Evolutionary conservation across 1,284 basidiomycete species (phyloP), one percentile per base, ranked within the genome.

Genomic region (Omphalotus olearius): DNA sequence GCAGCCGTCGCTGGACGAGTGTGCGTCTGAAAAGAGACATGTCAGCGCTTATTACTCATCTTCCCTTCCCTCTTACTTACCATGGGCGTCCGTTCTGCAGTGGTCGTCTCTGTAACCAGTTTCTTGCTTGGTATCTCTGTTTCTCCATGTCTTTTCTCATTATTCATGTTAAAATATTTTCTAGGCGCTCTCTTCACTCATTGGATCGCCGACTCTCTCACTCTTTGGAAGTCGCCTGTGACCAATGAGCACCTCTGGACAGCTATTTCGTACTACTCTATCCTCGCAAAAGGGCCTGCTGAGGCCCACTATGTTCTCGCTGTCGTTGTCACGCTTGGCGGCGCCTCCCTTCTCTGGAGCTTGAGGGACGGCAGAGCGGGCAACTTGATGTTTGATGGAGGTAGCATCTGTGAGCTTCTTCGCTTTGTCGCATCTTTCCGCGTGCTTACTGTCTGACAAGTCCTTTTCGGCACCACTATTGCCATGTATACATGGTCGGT

Each of bases 321-420:
- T 14, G 69, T 70, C 14, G 68, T 89, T 38, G 76, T 82, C 33
- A 40, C 71, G 4, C 66, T 83, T 18, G 88, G 88, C 4, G 85
- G 71, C 2, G 65, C 72, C 20, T 85, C 83, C 40, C 80, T 91
- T 51, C 69, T 88, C 16, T 87, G 83, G 83, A 90, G 86, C 64
- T 71, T 91, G 56, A 72, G 79, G 23, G 88, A 91, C 57, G 81
- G 85, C 6, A 69, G 80, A 58, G 89, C 88, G 1, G 85, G 80
- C 35, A 91, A 91, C 65, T 71, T 91, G 61, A 91, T 91, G 88
- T 91, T 91, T 62, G 88, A 91, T 60, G 88, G 88, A 18, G 89
- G 83, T 40, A 90, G 88, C 64, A 83, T 90, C 60, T 87, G 88
- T 91, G 57, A 65, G 26, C 38, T 33, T 20, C 30, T 45, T 16